Base-by-base conservation (phyloP, 768 basidiomycete species). In the Clathrus columnatus region DNA sequence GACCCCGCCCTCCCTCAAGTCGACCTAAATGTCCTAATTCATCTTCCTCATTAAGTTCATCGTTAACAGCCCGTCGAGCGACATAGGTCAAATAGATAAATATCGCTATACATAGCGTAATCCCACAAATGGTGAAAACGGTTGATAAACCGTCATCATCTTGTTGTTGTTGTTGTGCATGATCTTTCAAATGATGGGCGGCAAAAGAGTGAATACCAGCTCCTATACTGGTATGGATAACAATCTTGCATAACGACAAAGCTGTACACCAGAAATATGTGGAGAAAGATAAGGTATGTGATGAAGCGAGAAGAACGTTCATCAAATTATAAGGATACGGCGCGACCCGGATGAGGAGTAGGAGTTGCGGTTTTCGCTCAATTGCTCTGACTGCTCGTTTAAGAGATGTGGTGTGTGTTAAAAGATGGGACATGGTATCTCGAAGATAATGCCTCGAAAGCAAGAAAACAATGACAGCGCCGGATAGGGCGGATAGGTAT, bases 321-420 rank as follows among this genome's bases (percentile, higher is more conserved):
- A 95, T 90, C 64, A 95, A 87, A 71, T 95, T 95, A 73, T 87
- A 91, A 0, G 87, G 89, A 66, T 91, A 91, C 3, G 90, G 90
- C n/a, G 88, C 91, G 53, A 93, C 76, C 49, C 93, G 86, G 62
- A 96, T 89, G 58, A 95, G 81, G 73, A 95, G 91, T 18, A 96
- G 81, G 4, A 96, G 77, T 63, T 84, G 84, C 0, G 92, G 92
- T 50, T 85, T 82, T 68, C 83, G 83, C 72, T 94, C 91, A 61
- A 96, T 86, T 21, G 91, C 91, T 30, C 83, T 78, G 8, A 95
- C 84, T 55, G 88, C 87, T 47, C 90, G 85, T 60, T 80, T 83
- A 65, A 94, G 79, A 10, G 84, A 82, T 48, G 76, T 71, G 1
- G 87, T 82, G 16, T 78, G 82, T 24, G 81, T 76, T 8, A 93